Base-by-base conservation (phyloP, 352 stramenopile genomes). In the Peronospora farinosa region DNA sequence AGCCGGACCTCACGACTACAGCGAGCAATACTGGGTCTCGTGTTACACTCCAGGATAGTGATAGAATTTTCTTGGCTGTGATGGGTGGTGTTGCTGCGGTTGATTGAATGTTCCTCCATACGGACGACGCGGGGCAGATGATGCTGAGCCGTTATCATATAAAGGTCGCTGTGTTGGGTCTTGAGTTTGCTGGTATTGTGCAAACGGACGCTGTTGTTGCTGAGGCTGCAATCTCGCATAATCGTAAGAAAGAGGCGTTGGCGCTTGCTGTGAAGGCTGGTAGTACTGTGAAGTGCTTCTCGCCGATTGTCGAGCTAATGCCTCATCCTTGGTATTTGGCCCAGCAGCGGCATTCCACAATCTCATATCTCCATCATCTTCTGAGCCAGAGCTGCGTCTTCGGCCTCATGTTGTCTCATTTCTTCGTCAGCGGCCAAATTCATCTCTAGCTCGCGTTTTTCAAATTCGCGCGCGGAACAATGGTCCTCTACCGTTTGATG, bases 401-500 rank as follows among this genome's bases (percentile, higher is more conserved):
- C 61, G 21, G 48, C 57, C 32, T 85, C 74, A 7, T 68, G 72
- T 19, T 84, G 51, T 16, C 60, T 49, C 58, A 79, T 72, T 43
- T 82, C 74, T 36, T 83, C 63, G 32, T 84, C 72, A 3, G 67
- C 66, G 2, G 63, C 66, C 33, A 90, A 55, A 44, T 80, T 75
- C 27, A 90, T 65, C 55, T 90, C 75, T 40, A 88, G 47, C 52
- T 90, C 78, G 7, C 75, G 74, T 49, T 78, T 82, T 54, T 90
- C 78, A 10, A 87, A 54, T 15, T 84, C 74, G 10, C 78, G 70
- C 7, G 78, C 78, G 0, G 72, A 70, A 54, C 76, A 86, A 41
- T 88, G 76, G 42, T 90, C 79, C 21, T 67, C 65, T 27, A 90
- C 77, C 3, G 77, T 90, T 65, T 90, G 79, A 50, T 83, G 65